phyloP scores from a whole-genome alignment of 805 yeast genomes.

The Geotrichum ghanense region DNA sequence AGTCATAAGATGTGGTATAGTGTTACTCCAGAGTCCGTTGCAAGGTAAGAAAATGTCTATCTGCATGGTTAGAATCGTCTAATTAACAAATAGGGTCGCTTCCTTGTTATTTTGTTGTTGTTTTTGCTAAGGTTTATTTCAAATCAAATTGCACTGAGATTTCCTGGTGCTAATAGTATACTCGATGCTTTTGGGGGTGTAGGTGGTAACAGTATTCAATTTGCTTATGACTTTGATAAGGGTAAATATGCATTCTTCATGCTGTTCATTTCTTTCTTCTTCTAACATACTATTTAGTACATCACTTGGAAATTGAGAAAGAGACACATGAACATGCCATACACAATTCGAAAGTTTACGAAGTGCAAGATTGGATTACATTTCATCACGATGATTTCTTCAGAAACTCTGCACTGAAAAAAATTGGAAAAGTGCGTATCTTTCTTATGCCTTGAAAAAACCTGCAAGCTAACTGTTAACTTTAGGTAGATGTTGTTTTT shows the following conservation, averaged over 20 bases:
- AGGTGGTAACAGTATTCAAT: conserved; percentile 76
- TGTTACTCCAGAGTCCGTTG: conserved; percentile 74
- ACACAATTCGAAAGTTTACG: conserved; percentile 57
- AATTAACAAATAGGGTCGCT: no score
- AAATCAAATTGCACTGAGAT: conserved; percentile 8
- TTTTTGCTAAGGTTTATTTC: conserved; percentile 20
- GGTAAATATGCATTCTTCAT: conserved; percentile 7
- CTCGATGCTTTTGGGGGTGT: conserved; percentile 79
- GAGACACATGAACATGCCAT: conserved; percentile 17
- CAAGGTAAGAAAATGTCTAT: conserved; percentile 26
- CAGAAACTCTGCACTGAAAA: conserved; percentile 13
- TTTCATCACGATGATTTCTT: conserved; percentile 40
- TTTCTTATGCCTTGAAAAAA: no score
- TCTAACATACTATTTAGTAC: background rate
- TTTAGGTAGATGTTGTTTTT: conserved; percentile 41
- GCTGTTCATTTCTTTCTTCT: background rate
- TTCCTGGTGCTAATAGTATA: conserved; percentile 20
- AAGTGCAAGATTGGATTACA: conserved; percentile 38
- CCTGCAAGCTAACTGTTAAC: background rate
- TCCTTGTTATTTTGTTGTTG: no score
- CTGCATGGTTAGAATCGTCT: background rate
- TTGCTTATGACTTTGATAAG: conserved; percentile 35
- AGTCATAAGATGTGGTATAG: conserved; percentile 74
- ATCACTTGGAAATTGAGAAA: conserved; percentile 18
- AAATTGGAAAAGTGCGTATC: background rate